A percentile compares a stretch with the other conserved stretches of the same genome.
phyloP scores from a whole-genome alignment of 192 early-diverging fungal species.

The Gryganskiella cystojenkinii region DNA sequence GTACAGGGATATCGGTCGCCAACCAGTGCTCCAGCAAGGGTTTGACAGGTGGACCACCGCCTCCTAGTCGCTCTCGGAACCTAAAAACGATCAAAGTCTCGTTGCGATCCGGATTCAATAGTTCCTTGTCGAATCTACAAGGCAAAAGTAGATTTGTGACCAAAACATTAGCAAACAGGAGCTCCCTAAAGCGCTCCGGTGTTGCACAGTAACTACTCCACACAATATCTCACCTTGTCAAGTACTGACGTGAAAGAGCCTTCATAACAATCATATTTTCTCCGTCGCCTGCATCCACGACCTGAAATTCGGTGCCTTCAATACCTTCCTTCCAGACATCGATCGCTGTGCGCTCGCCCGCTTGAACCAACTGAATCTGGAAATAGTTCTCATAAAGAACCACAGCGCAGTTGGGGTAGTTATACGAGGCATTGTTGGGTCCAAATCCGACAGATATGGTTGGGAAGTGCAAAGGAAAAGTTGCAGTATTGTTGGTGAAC shows the following conservation, averaged over 20 bases:
- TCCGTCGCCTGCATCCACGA: slow-evolving; percentile 42
- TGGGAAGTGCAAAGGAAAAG: slow-evolving; percentile 47
- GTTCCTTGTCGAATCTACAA: slow-evolving; percentile 53
- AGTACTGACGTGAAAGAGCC: slow-evolving; percentile 34
- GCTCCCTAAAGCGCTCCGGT: not conserved
- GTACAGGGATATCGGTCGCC: slow-evolving; percentile 37
- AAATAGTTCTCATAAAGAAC: slow-evolving; percentile 52
- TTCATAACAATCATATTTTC: slow-evolving; percentile 50
- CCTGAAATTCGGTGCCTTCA: slow-evolving; percentile 39
- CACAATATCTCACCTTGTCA: slow-evolving; percentile 29
- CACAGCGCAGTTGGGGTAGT: slow-evolving; percentile 55
- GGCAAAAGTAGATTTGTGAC: not conserved
- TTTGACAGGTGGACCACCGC: slow-evolving; percentile 46
- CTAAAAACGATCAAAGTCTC: slow-evolving; percentile 50
- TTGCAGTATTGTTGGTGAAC: slow-evolving; percentile 51
- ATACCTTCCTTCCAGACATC: slow-evolving; percentile 59
- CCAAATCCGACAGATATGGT: slow-evolving; percentile 57
- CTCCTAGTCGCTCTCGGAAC: slow-evolving; percentile 41
- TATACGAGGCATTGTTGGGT: slow-evolving; percentile 46
- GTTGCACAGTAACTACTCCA: not conserved
- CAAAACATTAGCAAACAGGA: not conserved
- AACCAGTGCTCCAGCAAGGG: slow-evolving; percentile 48
- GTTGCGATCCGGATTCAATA: slow-evolving; percentile 53
- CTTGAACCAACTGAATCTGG: slow-evolving; percentile 50
- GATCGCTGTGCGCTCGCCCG: slow-evolving; percentile 47